A percentile compares a stretch with the other conserved stretches of the same genome.
These are phyloP conservation scores for Polyplosphaeria fusca DNA, from an alignment of 495 filamentous ascomycete species.

Conservation along the genomic window DNA sequence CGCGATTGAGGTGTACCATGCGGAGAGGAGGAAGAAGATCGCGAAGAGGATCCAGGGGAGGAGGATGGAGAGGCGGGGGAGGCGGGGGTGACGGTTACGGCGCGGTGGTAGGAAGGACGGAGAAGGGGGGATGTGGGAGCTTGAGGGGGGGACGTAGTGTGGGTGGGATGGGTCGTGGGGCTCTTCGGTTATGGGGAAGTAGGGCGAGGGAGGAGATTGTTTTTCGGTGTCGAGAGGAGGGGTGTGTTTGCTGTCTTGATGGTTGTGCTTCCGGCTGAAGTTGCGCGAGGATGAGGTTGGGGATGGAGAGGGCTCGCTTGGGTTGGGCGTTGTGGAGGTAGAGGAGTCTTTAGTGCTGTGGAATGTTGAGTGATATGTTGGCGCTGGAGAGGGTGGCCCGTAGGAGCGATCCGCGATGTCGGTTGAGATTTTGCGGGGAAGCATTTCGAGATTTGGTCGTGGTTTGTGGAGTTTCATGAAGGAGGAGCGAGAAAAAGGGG, in stretches of 20 bases:
- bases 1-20: slow-evolving; percentile 13
- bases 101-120: neutral
- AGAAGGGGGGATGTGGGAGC: neutral
- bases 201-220: no score
- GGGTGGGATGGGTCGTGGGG: slow-evolving; percentile 22
- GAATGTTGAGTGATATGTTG: slow-evolving; percentile 21
- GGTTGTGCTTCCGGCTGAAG: no score
- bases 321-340: neutral
- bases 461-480: neutral
- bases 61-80: neutral
- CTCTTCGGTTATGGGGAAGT: neutral
- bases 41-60: slow-evolving; percentile 14
- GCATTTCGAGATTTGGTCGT: neutral
- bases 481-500: neutral
- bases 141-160: slow-evolving; percentile 7
- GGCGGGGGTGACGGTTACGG: neutral
- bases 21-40: slow-evolving; percentile 16
- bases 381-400: slow-evolving; percentile 21
- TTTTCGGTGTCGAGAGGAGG: no score
- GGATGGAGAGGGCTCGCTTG: neutral
- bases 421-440: neutral
- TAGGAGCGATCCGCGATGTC: slow-evolving; percentile 7
- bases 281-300: neutral
- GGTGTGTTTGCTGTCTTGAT: no score
- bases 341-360: neutral